A percentile compares a stretch with the other conserved stretches of the same genome.
Conservation (phyloP, 2,329 filamentous ascomycete species). For the Aspergillaceae sp. region DNA sequence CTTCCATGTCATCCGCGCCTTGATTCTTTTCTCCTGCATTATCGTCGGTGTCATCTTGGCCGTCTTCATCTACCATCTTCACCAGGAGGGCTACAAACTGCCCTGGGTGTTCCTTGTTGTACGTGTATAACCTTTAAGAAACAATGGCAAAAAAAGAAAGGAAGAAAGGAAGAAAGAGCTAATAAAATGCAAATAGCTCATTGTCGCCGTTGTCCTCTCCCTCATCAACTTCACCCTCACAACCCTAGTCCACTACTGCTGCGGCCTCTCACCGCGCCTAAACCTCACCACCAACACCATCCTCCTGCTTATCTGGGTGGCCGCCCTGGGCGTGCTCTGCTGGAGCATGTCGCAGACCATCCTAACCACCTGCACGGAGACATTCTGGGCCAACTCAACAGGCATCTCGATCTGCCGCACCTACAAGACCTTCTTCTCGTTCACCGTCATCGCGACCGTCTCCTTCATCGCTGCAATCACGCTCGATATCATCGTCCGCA, state of each 20-base stretch:
- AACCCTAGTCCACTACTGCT: conserved; percentile 43
- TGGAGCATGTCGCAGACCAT: conserved; percentile 49
- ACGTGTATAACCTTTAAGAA: conserved; percentile 14
- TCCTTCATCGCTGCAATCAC: conserved; percentile 40
- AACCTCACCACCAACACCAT: conserved; percentile 43
- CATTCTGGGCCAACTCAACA: conserved; percentile 46
- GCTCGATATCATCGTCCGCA: conserved; percentile 45
- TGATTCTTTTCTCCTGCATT: conserved; percentile 43
- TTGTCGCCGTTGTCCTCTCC: conserved; percentile 45
- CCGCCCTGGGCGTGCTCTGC: conserved; percentile 44
- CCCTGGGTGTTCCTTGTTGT: conserved; percentile 55
- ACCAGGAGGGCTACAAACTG: conserved; percentile 42
- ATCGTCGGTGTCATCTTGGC: conserved; percentile 47
- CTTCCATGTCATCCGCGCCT: conserved; percentile 32
- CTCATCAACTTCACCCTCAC: conserved; percentile 42
- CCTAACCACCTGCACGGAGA: conserved; percentile 40
- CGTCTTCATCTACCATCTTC: conserved; percentile 49
- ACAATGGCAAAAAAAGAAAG: not conserved
- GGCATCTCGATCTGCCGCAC: conserved; percentile 49
- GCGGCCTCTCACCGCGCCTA: conserved; percentile 44
- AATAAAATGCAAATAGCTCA: conserved; percentile 34
- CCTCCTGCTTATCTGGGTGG: conserved; percentile 44
- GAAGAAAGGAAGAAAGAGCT: not conserved
- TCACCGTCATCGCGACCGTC: conserved; percentile 41
- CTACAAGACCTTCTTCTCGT: conserved; percentile 54